Percentiles rank a stretch among this genome's conserved stretches.
These are phyloP conservation scores for Chlorociboria aeruginascens DNA, from an alignment of 495 filamentous ascomycete genomes.

Conservation along the genomic window DNA sequence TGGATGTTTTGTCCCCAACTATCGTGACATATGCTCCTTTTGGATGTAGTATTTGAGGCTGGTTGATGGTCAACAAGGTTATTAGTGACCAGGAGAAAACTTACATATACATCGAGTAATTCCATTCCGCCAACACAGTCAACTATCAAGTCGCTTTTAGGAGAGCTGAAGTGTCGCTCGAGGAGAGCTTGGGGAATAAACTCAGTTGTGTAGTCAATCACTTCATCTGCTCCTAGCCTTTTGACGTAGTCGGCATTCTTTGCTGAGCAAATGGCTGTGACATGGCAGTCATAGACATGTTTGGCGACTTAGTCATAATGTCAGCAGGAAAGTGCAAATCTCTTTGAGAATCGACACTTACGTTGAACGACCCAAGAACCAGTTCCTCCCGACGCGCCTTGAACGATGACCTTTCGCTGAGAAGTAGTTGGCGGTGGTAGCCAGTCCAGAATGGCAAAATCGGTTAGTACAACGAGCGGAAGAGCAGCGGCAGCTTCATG, in stretches of 20 bases:
- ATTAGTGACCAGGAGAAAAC: neutral
- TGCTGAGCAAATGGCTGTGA: conserved; percentile 21
- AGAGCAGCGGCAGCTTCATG: conserved; percentile 27
- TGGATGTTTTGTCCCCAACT: conserved; percentile 20
- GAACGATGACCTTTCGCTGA: conserved; percentile 8
- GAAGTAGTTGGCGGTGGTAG: conserved; percentile 3
- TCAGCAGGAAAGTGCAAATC: neutral
- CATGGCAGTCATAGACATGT: conserved; percentile 14
- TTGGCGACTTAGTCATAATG: conserved; percentile 9
- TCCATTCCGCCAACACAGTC: conserved; percentile 21
- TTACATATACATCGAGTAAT: conserved; percentile 11
- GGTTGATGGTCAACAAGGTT: neutral
- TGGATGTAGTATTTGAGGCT: conserved; percentile 13
- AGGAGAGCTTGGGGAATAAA: conserved; percentile 7
- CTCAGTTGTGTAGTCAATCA: conserved; percentile 21
- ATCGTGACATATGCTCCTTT: conserved; percentile 20
- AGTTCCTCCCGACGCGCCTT: conserved; percentile 14
- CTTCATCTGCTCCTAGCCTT: conserved; percentile 20
- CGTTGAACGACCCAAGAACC: conserved; percentile 9
- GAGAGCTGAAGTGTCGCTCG: neutral
- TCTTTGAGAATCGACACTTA: neutral
- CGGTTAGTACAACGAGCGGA: conserved; percentile 28
- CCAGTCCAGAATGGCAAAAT: conserved; percentile 30
- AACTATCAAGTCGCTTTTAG: conserved; percentile 11
- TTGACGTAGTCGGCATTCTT: conserved; percentile 18